Evolutionary conservation across 305 asterid species (phyloP).

Genomic region (Striga hermonthica): DNA sequence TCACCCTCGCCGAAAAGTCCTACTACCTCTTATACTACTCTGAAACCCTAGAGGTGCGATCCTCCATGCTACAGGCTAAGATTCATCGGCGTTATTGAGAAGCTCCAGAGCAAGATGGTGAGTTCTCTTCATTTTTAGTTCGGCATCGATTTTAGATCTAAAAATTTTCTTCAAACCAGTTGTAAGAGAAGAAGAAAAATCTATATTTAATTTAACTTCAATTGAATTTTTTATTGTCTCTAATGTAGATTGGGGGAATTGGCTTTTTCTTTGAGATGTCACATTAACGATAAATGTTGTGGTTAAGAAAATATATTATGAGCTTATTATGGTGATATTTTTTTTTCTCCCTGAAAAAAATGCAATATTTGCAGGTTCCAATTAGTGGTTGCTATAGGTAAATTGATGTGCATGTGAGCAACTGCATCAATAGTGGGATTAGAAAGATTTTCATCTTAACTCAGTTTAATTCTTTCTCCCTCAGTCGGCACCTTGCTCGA

Average conservation of each 20-base stretch:
- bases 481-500: conserved; percentile 90
- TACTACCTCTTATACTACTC: too few species aligned
- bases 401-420: conserved; percentile 95
- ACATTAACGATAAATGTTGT: not conserved
- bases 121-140: too few species aligned
- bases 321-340: not conserved
- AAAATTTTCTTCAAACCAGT: too few species aligned
- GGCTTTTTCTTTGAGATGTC: conserved; percentile 3
- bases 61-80: too few species aligned
- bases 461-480: conserved; percentile 92
- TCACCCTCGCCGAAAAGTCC: too few species aligned
- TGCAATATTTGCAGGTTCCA: conserved; percentile 58
- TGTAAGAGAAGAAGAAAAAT: conserved; percentile 43
- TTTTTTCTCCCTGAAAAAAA: not conserved
- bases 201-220: not conserved
- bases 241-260: too few species aligned
- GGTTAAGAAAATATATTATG: too few species aligned
- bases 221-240: not conserved
- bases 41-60: too few species aligned
- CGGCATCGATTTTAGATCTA: too few species aligned
- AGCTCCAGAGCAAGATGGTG: too few species aligned
- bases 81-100: too few species aligned
- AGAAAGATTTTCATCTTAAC: conserved; percentile 81
- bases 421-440: conserved; percentile 96
- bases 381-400: conserved; percentile 94